Conservation (phyloP, 371 early-diverging fungal species). For the Apophysomyces variabilis region DNA sequence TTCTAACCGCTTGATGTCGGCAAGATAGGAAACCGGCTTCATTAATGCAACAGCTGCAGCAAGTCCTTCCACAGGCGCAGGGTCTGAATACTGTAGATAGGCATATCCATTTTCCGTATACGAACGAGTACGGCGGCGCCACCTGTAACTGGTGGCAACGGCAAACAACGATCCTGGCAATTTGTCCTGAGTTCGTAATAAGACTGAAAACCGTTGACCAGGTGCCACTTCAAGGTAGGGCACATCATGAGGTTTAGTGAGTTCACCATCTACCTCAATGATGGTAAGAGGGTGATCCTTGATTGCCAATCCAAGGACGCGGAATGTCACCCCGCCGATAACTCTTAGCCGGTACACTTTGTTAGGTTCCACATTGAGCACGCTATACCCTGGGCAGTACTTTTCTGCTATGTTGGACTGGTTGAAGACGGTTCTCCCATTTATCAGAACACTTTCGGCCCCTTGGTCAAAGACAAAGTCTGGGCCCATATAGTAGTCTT, state of each 20-base stretch:
- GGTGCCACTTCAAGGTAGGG: constrained; percentile 37
- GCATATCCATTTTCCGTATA: constrained; percentile 28
- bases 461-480: constrained; percentile 24
- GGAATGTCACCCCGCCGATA: constrained; percentile 41
- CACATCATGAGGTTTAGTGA: constrained; percentile 28
- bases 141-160: constrained; percentile 29
- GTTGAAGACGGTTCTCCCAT: constrained; percentile 32
- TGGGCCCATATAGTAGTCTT: constrained; percentile 25
- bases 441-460: constrained; percentile 36
- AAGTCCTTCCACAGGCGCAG: not conserved
- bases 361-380: constrained; percentile 32
- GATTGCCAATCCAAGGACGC: constrained; percentile 33
- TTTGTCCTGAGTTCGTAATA: constrained; percentile 25
- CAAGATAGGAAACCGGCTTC: not conserved
- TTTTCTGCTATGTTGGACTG: not conserved
- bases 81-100: constrained; percentile 16
- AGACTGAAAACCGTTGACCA: constrained; percentile 44
- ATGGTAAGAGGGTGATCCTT: constrained; percentile 36
- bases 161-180: constrained; percentile 25
- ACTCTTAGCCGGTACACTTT: constrained; percentile 38
- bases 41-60: not conserved
- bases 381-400: constrained; percentile 32
- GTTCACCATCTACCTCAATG: constrained; percentile 45
- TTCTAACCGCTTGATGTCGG: constrained; percentile 7
- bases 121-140: constrained; percentile 18